Evolutionary conservation across 2,329 filamentous ascomycete species (phyloP), one percentile per base, ranked within the genome.

Genomic region (Aplosporella prunicola): DNA sequence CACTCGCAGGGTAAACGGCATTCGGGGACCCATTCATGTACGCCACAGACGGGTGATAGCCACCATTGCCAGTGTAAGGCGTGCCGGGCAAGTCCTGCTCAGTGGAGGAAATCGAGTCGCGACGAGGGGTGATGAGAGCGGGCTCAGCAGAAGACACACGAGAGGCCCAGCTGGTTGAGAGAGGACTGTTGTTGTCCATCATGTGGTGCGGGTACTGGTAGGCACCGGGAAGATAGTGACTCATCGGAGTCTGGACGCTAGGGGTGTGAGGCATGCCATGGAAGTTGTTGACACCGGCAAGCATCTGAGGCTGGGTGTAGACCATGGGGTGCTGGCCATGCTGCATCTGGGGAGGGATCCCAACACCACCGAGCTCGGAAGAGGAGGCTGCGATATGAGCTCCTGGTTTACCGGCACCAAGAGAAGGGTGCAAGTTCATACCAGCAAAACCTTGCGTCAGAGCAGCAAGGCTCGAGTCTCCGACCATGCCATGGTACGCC

Each of bases 61-160:
- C 17, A 15, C 32, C 27, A 14, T 39, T 32, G 22, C 38, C 32
- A n/a, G 38, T 40, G 32, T 58, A 62, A 3, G 67, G 67, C 7
- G 67, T 71, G 15, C 63, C 65, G 14, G 67, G 67, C 43, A 67
- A 58, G 32, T 70, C 67, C 40, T 69, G 66, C 59, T 70, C 67
- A 47, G 68, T 69, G 22, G 67, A 69, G 5, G 67, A 71, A 45
- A 68, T 56, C 6, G 67, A 70, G 45, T 67, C 67, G 32, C 67
- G 67, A 24, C 67, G 66, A 32, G 67, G 66, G 13, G 66, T 69
- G 58, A 69, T 65, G 34, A 71, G 56, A 7, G 66, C 62, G 5
- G 67, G 67, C 20, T 68, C 66, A 7, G 57, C 61, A 13, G 62
- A 67, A 5, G 64, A 59, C 42, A 65, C 60, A 27, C 61, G 60